These are phyloP conservation scores for Leptodontidium sp. DNA, from an alignment of 2,329 filamentous ascomycete species.

Conservation along the genomic window DNA sequence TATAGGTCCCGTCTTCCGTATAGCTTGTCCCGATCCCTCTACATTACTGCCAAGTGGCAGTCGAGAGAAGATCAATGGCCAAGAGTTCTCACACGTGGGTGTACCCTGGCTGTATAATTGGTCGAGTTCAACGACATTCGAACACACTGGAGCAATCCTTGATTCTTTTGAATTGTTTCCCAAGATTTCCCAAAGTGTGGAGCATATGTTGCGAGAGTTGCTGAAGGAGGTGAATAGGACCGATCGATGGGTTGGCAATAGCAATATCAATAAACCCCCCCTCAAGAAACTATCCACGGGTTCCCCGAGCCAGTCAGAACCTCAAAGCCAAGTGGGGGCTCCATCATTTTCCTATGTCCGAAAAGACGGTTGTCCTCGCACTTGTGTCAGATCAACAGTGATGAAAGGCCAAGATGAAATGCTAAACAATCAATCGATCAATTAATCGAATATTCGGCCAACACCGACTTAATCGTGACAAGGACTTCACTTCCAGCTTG, in stretches of 20 bases:
- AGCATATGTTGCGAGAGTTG: neutral
- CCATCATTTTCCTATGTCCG: neutral
- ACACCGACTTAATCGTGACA: no score
- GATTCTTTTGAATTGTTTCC: neutral
- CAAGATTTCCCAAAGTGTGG: neutral
- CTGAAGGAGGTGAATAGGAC: neutral
- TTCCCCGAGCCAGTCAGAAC: neutral
- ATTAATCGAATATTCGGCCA: no score
- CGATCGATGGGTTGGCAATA: neutral
- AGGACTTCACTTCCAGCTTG: no score
- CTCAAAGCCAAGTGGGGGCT: neutral
- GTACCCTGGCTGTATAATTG: slow-evolving; percentile 1
- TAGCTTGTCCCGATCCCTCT: neutral
- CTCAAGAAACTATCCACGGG: neutral
- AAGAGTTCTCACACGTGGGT: slow-evolving; percentile 17
- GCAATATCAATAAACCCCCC: neutral
- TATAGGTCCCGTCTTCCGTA: neutral
- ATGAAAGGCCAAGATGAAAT: no score
- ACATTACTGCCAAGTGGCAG: neutral
- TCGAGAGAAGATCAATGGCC: slow-evolving; percentile 3
- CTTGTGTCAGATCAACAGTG: no score
- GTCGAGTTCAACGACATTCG: slow-evolving; percentile 17
- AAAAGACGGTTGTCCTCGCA: neutral
- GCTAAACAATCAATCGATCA: no score
- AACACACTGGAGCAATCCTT: neutral